Conservation (phyloP, 352 stramenopile genomes). For the Globisporangium echinulatum region DNA sequence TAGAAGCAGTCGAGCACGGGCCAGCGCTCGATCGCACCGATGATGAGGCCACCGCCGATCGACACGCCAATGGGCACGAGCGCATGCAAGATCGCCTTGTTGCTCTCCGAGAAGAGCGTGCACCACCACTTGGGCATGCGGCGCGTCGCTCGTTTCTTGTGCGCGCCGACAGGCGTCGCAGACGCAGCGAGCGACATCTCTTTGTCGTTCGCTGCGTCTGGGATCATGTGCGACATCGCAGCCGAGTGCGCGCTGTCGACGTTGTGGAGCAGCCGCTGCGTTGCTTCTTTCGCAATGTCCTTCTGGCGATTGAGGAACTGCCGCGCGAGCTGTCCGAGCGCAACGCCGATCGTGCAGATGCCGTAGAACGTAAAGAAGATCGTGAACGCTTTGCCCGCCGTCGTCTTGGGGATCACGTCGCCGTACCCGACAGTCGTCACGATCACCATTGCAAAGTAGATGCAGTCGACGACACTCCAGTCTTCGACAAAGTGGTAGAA, state of each 20-base stretch:
- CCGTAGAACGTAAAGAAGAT: slow-evolving; percentile 85
- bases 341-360: slow-evolving; percentile 61
- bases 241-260: slow-evolving; percentile 36
- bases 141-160: slow-evolving; percentile 2
- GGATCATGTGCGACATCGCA: slow-evolving; percentile 4
- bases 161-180: neutral
- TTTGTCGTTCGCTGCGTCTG: slow-evolving; percentile 10
- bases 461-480: slow-evolving; percentile 67
- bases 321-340: slow-evolving; percentile 42
- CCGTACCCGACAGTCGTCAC: slow-evolving; percentile 90
- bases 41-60: slow-evolving; percentile 41
- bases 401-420: slow-evolving; percentile 58
- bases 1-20: slow-evolving; percentile 86
- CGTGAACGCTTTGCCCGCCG: slow-evolving; percentile 64
- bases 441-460: slow-evolving; percentile 91
- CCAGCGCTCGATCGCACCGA: slow-evolving; percentile 58
- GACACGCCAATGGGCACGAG: slow-evolving; percentile 44
- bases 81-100: slow-evolving; percentile 35
- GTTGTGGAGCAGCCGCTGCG: slow-evolving; percentile 33
- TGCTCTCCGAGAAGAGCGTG: slow-evolving; percentile 42
- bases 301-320: slow-evolving; percentile 52
- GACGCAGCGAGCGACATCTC: slow-evolving; percentile 16
- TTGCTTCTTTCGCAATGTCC: slow-evolving; percentile 52
- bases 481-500: slow-evolving; percentile 53
- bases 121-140: slow-evolving; percentile 24